Base-by-base conservation (phyloP, 257 asterid species). In the Catharanthus roseus region DNA sequence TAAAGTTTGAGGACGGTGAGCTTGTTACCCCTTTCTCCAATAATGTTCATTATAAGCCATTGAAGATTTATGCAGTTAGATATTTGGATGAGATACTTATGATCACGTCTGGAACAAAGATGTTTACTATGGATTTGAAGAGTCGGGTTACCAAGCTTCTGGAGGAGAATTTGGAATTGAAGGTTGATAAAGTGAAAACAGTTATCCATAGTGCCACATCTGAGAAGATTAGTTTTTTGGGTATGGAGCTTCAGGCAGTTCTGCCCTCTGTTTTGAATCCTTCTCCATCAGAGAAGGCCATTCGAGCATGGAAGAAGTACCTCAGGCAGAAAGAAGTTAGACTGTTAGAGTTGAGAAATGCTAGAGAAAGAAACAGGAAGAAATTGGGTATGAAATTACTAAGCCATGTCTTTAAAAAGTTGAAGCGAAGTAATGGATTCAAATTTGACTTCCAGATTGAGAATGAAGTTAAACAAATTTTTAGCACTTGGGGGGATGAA, bases 191-290 rank as follows among this genome's bases (percentile, higher is more conserved):
- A 77, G 65, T 41, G 68, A 74, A 51, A 45, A 91, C 96, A 0
- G 95, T 80, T 47, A 86, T 93, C 75, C 99, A 89, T 65, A 93
- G 97, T 34, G 88, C 96, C 0, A 87, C 86, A 73, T 86, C 92
- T 61, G 97, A 91, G 75, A 93, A 91, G 87, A 89, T 93, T 31
- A 88, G 80, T 4, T 93, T 93, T 79, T 74, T 89, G 82, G 97
- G 97, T 9, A 89, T 93, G 99, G 97, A 91, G 85, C 96, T 93
- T 84, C 96, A 74, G 84, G 96, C 97, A 0, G 97, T 89, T 54
- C 86, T 87, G 4, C 99, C 99, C 33, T 93, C 97, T 1, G 72
- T 89, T 65, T 76, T 93, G 71, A 86, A 88, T 68, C 89, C 93
- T 0, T 82, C 84, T 10, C 86, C 79, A 81, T 83, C 96, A 1